Conservation (phyloP, 1,284 basidiomycete species). For the Xanthoconium separans region DNA sequence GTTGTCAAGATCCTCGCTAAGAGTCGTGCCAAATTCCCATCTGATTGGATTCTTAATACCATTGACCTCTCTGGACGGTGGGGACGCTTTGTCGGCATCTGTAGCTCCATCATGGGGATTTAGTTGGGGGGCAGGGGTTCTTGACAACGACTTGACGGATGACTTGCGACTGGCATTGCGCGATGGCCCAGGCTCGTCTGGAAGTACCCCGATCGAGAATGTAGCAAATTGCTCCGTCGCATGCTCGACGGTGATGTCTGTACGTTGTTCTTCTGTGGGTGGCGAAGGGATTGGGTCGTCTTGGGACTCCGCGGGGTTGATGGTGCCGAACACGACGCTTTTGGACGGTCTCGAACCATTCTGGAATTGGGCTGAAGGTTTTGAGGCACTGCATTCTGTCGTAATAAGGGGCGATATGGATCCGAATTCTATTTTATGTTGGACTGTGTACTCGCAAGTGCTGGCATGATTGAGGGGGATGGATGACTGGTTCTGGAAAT, state of each 20-base stretch:
- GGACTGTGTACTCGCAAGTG: constrained; percentile 14
- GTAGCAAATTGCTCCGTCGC: constrained; percentile 35
- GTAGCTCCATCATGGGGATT: not conserved
- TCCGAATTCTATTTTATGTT: constrained; percentile 20
- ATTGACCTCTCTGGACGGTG: constrained; percentile 26
- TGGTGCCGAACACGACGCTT: constrained; percentile 51
- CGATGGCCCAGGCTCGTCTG: constrained; percentile 41
- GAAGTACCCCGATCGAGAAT: constrained; percentile 48
- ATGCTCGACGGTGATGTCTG: constrained; percentile 10
- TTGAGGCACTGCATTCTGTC: constrained; percentile 12
- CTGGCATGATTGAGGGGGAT: constrained; percentile 8
- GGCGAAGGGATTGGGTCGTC: not conserved
- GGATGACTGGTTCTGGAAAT: constrained; percentile 21
- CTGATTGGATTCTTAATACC: constrained; percentile 40
- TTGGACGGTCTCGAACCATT: constrained; percentile 13
- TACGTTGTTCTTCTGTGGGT: constrained; percentile 27
- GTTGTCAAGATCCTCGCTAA: constrained; percentile 18
- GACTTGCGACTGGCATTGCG: constrained; percentile 37
- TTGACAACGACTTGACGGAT: constrained; percentile 32
- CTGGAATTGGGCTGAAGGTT: constrained; percentile 3
- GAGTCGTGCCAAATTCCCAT: constrained; percentile 60
- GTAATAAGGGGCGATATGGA: constrained; percentile 15
- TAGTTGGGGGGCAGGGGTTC: constrained; percentile 1
- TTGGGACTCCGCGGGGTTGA: constrained; percentile 32
- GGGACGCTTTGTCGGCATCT: not conserved